Conservation (phyloP, 2,329 filamentous ascomycete genomes). For the Intubia oerlemansii region DNA sequence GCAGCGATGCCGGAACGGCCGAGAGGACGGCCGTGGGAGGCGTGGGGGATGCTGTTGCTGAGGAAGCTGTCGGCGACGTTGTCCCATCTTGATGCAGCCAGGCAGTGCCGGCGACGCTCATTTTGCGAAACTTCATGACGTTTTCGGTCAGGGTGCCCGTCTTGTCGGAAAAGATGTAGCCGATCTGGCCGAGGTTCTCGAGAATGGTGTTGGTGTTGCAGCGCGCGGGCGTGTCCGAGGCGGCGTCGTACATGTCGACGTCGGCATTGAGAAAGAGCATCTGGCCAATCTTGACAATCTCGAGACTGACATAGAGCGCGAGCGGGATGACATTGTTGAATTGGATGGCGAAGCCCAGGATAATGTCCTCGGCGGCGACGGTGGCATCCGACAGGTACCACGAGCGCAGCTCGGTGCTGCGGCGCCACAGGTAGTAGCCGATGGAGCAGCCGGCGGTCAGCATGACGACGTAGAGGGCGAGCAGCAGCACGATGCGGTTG, state of each 20-base stretch:
- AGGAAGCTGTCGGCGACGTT: no score
- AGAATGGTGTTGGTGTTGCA: conserved; percentile 90
- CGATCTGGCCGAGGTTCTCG: conserved; percentile 80
- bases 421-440: conserved; percentile 61
- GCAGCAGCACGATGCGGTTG: conserved; percentile 57
- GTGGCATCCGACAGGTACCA: conserved; percentile 56
- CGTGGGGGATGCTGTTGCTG: no score
- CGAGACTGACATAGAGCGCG: conserved; percentile 76
- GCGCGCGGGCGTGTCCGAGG: conserved; percentile 65
- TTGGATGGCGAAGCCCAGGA: conserved; percentile 85
- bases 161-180: no score
- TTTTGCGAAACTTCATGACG: conserved; percentile 82
- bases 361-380: conserved; percentile 61
- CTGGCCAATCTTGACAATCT: conserved; percentile 62
- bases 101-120: conserved; percentile 73
- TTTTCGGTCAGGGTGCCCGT: conserved; percentile 86
- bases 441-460: conserved; percentile 66
- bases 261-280: conserved; percentile 65
- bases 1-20: not conserved
- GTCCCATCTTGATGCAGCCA: conserved; percentile 87
- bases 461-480: conserved; percentile 58
- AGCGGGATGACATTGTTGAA: conserved; percentile 92
- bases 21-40: not conserved
- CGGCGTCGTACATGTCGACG: conserved; percentile 76
- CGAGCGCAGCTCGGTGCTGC: conserved; percentile 39